A percentile compares a stretch with the other conserved stretches of the same genome.
These are phyloP conservation scores for Phytophthora nicotianae DNA, from an alignment of 352 stramenopile genomes.

Conservation along the genomic window DNA sequence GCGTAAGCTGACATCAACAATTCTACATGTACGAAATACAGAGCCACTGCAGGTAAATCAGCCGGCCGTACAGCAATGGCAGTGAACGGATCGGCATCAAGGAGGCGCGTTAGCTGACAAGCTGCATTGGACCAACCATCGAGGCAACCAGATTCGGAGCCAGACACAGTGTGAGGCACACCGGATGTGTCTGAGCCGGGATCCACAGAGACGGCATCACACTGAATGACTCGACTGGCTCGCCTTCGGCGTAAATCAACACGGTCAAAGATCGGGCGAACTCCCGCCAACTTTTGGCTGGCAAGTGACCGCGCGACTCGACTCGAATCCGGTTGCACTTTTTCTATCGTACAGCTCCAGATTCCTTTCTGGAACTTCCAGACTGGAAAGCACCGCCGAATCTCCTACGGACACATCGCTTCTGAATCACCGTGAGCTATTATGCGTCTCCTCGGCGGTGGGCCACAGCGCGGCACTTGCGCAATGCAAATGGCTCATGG, in stretches of 20 bases:
- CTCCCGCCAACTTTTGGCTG: not conserved
- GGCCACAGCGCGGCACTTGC: not conserved
- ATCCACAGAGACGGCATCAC: conserved; percentile 1
- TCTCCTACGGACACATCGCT: conserved; percentile 10
- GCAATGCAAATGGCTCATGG: conserved; percentile 3
- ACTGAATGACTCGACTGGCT: not conserved
- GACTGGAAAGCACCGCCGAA: conserved; percentile 2
- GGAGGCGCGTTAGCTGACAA: conserved; percentile 1
- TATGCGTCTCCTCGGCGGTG: no score
- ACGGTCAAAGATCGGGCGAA: not conserved
- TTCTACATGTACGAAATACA: not conserved
- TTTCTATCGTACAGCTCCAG: conserved; percentile 24
- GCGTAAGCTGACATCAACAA: no score
- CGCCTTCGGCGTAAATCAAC: not conserved
- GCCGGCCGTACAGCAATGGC: no score
- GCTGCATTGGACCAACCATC: conserved; percentile 10
- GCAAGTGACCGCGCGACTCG: not conserved
- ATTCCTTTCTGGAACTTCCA: conserved; percentile 10
- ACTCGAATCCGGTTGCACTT: conserved; percentile 7
- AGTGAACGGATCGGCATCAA: not conserved
- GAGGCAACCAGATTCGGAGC: conserved; percentile 11
- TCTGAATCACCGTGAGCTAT: not conserved
- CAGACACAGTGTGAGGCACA: not conserved
- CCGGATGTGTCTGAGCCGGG: conserved; percentile 33
- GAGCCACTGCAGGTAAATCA: not conserved